Base-by-base conservation (phyloP, 75 land plant genomes). In the Ceratopteris richardii region DNA sequence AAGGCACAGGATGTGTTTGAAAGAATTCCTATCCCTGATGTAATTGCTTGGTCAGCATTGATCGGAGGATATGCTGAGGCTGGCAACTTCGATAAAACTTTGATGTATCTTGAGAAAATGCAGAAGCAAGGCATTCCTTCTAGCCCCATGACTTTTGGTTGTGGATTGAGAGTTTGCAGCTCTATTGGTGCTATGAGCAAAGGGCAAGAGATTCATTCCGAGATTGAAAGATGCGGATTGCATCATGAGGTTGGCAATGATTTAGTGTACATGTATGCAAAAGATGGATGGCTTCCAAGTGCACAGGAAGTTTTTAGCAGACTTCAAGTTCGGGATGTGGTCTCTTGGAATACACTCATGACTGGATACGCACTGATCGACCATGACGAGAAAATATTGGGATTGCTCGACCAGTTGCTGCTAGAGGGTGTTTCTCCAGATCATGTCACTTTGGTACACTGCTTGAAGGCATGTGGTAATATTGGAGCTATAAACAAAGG, bases 1-100 rank as follows among this genome's bases (percentile, higher is more conserved):
- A 44, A 58, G 3, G 77, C 74, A 47, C 47, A 30, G 13, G 73
- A 46, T 40, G 57, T 67, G 13, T 81, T 81, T 52, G 61, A 39
- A 16, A 28, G 50, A 54, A 57, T 69, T 20, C 19, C 21, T 0
- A 16, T 57, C 10, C 69, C 54, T 52, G 68, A 59, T 29, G 48
- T 62, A 2, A 66, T 69, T 21, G 54, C 68, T 24, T 81, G 70
- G 56, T 76, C 76, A 58, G 76, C 84, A 22, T 61, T 72, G 62
- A 53, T 81, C 20, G 66, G 68, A 0, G 80, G 75, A 40, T 63
- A 63, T 25, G 21, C 66, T 21, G 9, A 56, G 1, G 17, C 21
- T 56, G 43, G 61, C 11, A 23, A 24, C 11, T 14, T 21, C 30
- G 40, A 31, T 5, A 26, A 58, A 58, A 37, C 37, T 29, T 31